Evolutionary conservation across 2,329 filamentous ascomycete species (phyloP).

Genomic region (Huntiella savannae): DNA sequence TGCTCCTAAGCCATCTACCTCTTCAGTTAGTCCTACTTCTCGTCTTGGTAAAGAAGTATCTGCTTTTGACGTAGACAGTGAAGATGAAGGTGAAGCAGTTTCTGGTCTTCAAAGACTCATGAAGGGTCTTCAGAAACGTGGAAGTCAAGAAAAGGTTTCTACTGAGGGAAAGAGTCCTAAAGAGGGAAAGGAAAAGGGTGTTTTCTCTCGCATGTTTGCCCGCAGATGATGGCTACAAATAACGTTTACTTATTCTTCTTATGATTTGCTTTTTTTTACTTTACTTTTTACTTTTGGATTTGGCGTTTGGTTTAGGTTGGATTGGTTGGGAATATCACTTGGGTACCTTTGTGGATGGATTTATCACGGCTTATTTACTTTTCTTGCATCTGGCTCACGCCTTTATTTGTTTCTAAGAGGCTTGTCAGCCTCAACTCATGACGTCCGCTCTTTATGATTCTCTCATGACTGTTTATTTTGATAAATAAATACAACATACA

Average conservation of each 20-base stretch:
- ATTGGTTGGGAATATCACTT: background rate
- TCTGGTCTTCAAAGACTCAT: conserved; percentile 7
- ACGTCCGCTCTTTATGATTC: conserved; percentile 9
- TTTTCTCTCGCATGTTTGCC: conserved; percentile 13
- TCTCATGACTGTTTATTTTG: background rate
- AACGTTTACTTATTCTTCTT: conserved; percentile 1
- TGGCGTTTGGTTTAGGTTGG: background rate
- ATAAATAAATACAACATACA: background rate
- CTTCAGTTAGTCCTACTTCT: background rate
- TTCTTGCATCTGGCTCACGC: background rate
- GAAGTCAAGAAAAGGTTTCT: conserved; percentile 10
- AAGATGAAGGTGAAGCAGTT: conserved; percentile 1
- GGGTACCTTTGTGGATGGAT: background rate
- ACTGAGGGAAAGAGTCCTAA: conserved; percentile 4
- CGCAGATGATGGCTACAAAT: background rate
- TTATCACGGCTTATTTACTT: background rate
- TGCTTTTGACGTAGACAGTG: conserved; percentile 9
- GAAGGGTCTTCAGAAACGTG: conserved; percentile 11
- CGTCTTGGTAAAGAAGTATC: background rate
- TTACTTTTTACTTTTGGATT: background rate
- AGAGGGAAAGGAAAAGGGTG: conserved; percentile 7
- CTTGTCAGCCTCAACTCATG: conserved; percentile 1
- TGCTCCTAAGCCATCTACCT: background rate
- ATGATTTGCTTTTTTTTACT: conserved; percentile 2
- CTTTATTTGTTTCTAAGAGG: background rate